Percentiles rank a stretch among this genome's conserved stretches.
Conservation (phyloP, 2,329 filamentous ascomycete species). For the Apiospora kogelbergensis region DNA sequence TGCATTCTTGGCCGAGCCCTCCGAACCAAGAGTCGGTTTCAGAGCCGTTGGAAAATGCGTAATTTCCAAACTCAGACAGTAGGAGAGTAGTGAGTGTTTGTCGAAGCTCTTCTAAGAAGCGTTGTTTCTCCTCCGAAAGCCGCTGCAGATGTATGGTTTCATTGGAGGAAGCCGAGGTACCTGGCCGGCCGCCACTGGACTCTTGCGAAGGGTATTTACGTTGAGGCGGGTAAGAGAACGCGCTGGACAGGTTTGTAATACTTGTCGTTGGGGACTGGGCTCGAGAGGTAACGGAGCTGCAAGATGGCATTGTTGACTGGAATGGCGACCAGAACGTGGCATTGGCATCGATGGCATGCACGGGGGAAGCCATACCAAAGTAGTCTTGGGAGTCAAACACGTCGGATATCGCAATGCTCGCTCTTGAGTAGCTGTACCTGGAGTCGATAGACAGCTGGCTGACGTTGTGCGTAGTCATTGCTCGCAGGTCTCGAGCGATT, state of each 20-base stretch:
- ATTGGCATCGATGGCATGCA: conserved; percentile 71
- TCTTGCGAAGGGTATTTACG: conserved; percentile 42
- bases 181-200: conserved; percentile 57
- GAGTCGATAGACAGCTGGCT: conserved; percentile 73
- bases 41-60: conserved; percentile 83
- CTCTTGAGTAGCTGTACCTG: conserved; percentile 58
- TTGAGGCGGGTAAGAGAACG: conserved; percentile 44
- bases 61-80: conserved; percentile 83
- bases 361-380: conserved; percentile 67
- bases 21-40: conserved; percentile 91
- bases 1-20: conserved; percentile 64
- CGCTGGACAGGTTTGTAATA: conserved; percentile 55
- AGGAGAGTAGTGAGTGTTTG: conserved; percentile 81
- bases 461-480: conserved; percentile 58
- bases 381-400: conserved; percentile 70
- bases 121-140: conserved; percentile 67
- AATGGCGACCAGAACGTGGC: conserved; percentile 91
- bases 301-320: conserved; percentile 65
- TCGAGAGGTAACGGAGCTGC: conserved; percentile 58
- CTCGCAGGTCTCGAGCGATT: conserved; percentile 56
- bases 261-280: conserved; percentile 64
- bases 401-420: conserved; percentile 60
- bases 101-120: conserved; percentile 76
- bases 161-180: conserved; percentile 66
- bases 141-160: conserved; percentile 65